These are phyloP conservation scores for Pelargonium myrrhifolium DNA, from an alignment of 441 rosid genomes.

Conservation along the genomic window DNA sequence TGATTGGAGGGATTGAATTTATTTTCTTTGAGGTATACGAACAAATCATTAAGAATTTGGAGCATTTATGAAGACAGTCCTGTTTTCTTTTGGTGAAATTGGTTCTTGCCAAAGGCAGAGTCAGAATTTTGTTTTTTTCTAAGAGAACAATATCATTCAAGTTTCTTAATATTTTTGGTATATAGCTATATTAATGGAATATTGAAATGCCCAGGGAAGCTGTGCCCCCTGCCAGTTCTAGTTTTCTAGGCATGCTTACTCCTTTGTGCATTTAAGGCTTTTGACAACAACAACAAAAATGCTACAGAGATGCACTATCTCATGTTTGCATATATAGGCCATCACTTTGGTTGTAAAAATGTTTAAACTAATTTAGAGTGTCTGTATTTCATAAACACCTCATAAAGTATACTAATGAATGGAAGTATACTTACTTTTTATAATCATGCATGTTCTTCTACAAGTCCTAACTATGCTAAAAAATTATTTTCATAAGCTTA, in stretches of 20 bases:
- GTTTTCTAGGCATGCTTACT: background rate
- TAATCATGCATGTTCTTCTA: background rate
- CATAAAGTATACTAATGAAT: background rate
- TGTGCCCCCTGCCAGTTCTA: background rate
- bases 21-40: constrained; percentile 75
- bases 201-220: too few species aligned
- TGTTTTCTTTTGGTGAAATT: background rate
- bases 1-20: constrained; percentile 92
- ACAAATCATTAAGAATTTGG: background rate
- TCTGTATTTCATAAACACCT: background rate
- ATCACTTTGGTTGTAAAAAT: background rate
- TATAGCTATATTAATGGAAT: background rate
- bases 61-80: background rate
- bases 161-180: background rate
- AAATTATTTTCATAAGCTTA: too few species aligned
- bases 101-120: background rate
- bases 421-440: background rate
- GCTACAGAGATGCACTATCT: background rate
- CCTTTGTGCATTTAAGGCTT: background rate
- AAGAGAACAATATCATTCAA: background rate
- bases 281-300: background rate
- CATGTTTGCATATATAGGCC: background rate
- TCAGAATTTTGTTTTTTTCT: background rate
- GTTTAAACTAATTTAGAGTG: background rate
- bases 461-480: background rate